Conservation (phyloP, 495 filamentous ascomycete genomes). For the Aspergillus avenaceus region DNA sequence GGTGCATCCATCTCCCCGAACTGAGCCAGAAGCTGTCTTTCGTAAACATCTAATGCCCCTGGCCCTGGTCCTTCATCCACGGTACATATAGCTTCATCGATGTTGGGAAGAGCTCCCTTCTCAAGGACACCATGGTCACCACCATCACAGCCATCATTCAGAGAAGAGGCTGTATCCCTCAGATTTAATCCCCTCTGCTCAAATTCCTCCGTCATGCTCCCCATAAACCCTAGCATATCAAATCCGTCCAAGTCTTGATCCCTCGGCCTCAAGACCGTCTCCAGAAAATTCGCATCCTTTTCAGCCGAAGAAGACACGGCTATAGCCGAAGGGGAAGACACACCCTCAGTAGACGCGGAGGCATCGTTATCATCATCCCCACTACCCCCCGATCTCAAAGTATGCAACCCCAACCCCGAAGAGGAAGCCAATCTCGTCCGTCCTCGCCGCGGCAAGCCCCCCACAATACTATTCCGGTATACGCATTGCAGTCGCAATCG, state of each 20-base stretch:
- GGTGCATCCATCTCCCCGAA: constrained; percentile 31
- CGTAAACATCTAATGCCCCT: constrained; percentile 19
- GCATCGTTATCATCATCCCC: too few species aligned
- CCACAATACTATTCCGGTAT: constrained; percentile 24
- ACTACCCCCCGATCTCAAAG: too few species aligned
- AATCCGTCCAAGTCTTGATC: constrained; percentile 22
- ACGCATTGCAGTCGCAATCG: constrained; percentile 32
- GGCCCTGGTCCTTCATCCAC: not conserved
- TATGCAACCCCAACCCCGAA: too few species aligned
- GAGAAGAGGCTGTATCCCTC: constrained; percentile 22
- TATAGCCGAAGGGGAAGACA: too few species aligned
- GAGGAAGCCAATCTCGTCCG: too few species aligned
- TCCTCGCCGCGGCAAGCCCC: constrained; percentile 11
- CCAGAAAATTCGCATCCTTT: constrained; percentile 31
- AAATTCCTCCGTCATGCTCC: constrained; percentile 35
- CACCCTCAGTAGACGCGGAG: too few species aligned
- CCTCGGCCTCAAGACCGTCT: constrained; percentile 28
- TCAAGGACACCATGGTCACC: too few species aligned
- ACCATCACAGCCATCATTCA: too few species aligned
- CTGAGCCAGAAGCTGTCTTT: constrained; percentile 31
- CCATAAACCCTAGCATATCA: constrained; percentile 40
- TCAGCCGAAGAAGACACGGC: too few species aligned
- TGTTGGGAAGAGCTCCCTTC: too few species aligned
- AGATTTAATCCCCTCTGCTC: constrained; percentile 37
- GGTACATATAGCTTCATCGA: too few species aligned